These are phyloP conservation scores for Neocucurbitaria cava DNA, from an alignment of 2,329 filamentous ascomycete species.

Conservation along the genomic window DNA sequence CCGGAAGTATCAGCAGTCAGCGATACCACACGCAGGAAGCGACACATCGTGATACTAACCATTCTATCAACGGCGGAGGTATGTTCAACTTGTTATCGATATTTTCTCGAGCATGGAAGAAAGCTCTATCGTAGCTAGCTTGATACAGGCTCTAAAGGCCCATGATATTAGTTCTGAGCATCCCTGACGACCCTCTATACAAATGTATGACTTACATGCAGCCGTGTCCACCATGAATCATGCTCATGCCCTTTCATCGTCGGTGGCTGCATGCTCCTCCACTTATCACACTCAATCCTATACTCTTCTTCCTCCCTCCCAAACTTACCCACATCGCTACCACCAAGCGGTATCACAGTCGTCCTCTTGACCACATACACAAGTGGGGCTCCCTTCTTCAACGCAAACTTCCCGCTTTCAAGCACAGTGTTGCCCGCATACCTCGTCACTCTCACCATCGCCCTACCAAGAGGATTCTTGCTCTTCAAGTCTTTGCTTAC, in stretches of 20 bases:
- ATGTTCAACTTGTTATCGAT: constrained; percentile 5
- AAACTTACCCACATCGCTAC: not conserved
- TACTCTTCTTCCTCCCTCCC: constrained; percentile 11
- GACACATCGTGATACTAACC: not conserved
- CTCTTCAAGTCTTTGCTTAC: constrained; percentile 6
- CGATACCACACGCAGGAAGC: not conserved
- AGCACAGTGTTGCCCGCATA: constrained; percentile 21
- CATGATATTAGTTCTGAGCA: not conserved
- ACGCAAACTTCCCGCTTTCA: constrained; percentile 17
- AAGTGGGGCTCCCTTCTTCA: not conserved
- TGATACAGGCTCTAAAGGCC: constrained; percentile 11
- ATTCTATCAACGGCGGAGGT: constrained; percentile 2
- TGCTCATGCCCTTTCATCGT: not conserved
- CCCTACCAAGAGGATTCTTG: constrained; percentile 18
- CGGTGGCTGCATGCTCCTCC: constrained; percentile 6
- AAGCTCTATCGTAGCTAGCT: constrained; percentile 11
- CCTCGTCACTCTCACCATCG: constrained; percentile 15
- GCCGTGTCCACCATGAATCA: constrained; percentile 18
- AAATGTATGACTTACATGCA: constrained; percentile 9
- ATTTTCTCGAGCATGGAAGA: constrained; percentile 4
- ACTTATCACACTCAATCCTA: constrained; percentile 12
- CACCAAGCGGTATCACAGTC: constrained; percentile 4
- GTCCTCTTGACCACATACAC: constrained; percentile 13
- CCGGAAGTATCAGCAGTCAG: not conserved
- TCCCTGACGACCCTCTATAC: not conserved